Evolutionary conservation across 768 basidiomycete genomes (phyloP).

Genomic region (Gymnopilus junonius): DNA sequence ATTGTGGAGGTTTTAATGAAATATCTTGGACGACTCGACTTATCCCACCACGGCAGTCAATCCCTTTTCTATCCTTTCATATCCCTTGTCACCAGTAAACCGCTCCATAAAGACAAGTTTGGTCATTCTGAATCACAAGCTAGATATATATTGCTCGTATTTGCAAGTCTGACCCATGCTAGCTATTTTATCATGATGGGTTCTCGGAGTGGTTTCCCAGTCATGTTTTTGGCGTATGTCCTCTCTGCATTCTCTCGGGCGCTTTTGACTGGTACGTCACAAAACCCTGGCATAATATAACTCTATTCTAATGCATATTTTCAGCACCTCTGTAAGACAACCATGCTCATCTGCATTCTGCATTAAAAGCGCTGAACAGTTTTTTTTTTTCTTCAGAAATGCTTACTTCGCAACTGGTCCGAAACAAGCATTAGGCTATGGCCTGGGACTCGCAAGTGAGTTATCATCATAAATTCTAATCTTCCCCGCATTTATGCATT

Average conservation of each 20-base stretch:
- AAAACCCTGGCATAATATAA: not conserved
- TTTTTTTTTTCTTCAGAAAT: conserved; percentile 38
- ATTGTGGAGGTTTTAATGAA: conserved; percentile 46
- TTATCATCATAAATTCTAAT: not conserved
- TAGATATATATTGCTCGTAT: conserved; percentile 41
- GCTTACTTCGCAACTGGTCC: conserved; percentile 45
- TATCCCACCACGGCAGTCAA: conserved; percentile 22
- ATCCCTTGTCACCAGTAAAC: conserved; percentile 2
- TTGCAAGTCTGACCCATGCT: conserved; percentile 43
- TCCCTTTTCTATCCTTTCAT: conserved; percentile 16
- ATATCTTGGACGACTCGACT: conserved; percentile 40
- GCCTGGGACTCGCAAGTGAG: conserved; percentile 53
- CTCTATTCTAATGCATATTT: not conserved
- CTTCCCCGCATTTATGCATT: not conserved
- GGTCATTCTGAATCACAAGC: conserved; percentile 38
- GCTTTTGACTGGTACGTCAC: conserved; percentile 46
- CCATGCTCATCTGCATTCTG: not conserved
- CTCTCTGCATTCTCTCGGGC: conserved; percentile 50
- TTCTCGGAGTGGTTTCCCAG: conserved; percentile 40
- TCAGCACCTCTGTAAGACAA: conserved; percentile 41
- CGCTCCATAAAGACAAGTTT: not conserved
- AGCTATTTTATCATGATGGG: conserved; percentile 55
- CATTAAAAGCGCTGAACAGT: not conserved
- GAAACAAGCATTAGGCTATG: conserved; percentile 45
- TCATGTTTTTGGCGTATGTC: conserved; percentile 51